These are phyloP conservation scores for Phytophthora sojae DNA, from an alignment of 352 stramenopile genomes.

Conservation along the genomic window DNA sequence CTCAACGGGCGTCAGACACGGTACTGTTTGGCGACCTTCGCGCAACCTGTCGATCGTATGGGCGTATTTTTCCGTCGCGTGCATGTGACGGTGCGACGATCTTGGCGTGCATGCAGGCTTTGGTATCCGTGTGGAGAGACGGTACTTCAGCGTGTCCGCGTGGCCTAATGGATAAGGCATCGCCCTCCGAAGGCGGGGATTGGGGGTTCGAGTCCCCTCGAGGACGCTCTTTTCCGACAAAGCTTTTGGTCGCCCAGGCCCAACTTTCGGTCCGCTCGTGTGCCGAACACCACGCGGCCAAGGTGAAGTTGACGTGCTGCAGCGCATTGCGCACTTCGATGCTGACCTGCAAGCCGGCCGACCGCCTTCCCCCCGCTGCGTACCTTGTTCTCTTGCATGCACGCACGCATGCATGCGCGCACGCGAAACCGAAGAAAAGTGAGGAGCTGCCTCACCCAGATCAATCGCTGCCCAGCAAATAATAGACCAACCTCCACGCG, in stretches of 20 bases:
- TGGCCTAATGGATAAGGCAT: conserved; percentile 82
- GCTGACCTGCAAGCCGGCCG: background rate
- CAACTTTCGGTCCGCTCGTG: background rate
- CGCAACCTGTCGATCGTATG: background rate
- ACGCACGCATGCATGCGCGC: background rate
- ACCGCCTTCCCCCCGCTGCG: background rate
- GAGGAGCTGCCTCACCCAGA: background rate
- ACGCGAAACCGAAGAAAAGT: background rate
- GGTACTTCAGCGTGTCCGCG: conserved; percentile 17
- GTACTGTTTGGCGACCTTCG: background rate
- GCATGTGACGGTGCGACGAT: background rate
- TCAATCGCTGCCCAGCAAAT: background rate
- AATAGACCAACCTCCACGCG: background rate
- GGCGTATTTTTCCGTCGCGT: background rate
- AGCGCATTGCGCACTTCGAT: background rate
- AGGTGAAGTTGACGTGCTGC: background rate
- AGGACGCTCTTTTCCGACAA: conserved; percentile 45
- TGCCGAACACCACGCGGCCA: background rate
- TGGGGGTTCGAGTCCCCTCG: conserved; percentile 77
- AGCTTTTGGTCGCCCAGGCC: background rate
- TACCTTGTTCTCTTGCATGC: background rate
- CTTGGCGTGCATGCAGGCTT: background rate
- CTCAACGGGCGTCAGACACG: background rate
- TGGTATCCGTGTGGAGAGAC: background rate
- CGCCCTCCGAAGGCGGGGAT: conserved; percentile 75